Conservation (phyloP, 768 basidiomycete genomes). For the Xanthoconium purpureum region DNA sequence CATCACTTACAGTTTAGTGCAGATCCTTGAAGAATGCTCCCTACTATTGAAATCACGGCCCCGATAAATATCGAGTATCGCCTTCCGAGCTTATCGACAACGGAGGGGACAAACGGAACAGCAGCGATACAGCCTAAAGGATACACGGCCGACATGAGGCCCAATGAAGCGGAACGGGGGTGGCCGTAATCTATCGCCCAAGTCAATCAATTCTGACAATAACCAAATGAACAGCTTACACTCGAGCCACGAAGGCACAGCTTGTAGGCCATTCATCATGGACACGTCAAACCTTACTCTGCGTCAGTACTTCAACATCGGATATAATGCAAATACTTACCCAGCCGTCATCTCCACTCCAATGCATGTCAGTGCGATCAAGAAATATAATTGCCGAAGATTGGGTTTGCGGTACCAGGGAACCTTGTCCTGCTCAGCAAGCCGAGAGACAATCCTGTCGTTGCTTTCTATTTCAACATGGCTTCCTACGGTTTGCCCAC, state of each 20-base stretch:
- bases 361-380: constrained; percentile 29
- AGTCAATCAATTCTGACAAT: not conserved
- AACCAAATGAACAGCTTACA: constrained; percentile 36
- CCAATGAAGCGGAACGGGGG: too few relatives aligned
- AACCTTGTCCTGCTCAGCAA: constrained; percentile 26
- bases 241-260: constrained; percentile 52
- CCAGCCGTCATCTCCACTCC: constrained; percentile 33
- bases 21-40: too few relatives aligned
- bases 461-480: not conserved
- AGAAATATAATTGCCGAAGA: constrained; percentile 44
- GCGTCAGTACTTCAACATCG: not conserved
- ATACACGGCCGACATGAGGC: not conserved
- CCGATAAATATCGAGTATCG: constrained; percentile 10
- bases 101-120: constrained; percentile 37
- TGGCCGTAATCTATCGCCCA: too few relatives aligned
- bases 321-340: constrained; percentile 1
- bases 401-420: too few relatives aligned
- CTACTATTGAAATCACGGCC: not conserved
- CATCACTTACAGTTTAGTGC: too few relatives aligned
- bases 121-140: constrained; percentile 33
- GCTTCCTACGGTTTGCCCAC: not conserved
- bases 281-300: constrained; percentile 35
- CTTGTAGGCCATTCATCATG: constrained; percentile 64
- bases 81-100: not conserved
- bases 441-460: constrained; percentile 12